phyloP scores from a whole-genome alignment of 805 yeast species.

The Metschnikowia reukaufii region DNA sequence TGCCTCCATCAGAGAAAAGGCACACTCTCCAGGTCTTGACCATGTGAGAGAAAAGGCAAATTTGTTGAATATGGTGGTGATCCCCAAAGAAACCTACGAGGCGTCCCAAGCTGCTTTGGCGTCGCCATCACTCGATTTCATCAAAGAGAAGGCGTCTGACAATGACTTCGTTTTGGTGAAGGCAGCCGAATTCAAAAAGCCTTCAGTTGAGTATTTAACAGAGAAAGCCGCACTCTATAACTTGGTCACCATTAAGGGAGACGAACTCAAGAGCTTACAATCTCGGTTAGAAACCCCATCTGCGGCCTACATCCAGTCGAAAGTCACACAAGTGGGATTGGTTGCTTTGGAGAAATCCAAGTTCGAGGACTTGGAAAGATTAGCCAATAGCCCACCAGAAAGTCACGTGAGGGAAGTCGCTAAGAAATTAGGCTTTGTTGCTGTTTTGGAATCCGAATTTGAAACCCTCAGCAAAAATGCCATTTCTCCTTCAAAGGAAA shows the following conservation, averaged over 20 bases:
- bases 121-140: constrained; percentile 4
- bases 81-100: constrained; percentile 4
- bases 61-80: constrained; percentile 4
- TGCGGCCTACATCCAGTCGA: constrained; percentile 3
- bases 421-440: constrained; percentile 4
- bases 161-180: constrained; percentile 4
- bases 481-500: constrained; percentile 9
- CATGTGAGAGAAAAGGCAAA: constrained; percentile 11
- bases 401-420: constrained; percentile 6
- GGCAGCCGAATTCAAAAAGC: constrained; percentile 4
- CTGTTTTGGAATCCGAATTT: constrained; percentile 2
- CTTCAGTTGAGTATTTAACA: constrained; percentile 9
- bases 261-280: constrained; percentile 1
- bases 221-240: constrained; percentile 8
- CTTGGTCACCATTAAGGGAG: constrained; percentile 1
- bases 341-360: constrained; percentile 15
- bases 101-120: background rate
- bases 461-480: constrained; percentile 1
- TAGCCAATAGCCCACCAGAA: constrained; percentile 6
- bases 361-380: constrained; percentile 9
- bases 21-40: constrained; percentile 6
- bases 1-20: background rate
- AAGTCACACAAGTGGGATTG: constrained; percentile 17
- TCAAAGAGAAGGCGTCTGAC: constrained; percentile 7
- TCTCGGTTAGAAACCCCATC: constrained; percentile 5